phyloP scores from a whole-genome alignment of 2,329 filamentous ascomycete genomes.

The Chrysoporthe deuterocubensis region DNA sequence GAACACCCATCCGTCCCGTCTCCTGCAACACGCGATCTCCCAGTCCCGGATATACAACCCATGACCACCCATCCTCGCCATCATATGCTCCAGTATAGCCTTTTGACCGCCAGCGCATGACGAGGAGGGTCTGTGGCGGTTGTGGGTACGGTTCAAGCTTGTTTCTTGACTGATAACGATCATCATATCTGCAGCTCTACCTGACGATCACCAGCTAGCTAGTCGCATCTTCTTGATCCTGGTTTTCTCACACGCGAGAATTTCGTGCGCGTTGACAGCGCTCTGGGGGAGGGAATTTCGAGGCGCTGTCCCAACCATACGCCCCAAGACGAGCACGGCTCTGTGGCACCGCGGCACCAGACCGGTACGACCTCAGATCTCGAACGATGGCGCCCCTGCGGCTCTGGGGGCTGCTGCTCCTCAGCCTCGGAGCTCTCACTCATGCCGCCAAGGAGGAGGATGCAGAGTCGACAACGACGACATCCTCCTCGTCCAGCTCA shows the following conservation, averaged over 20 bases:
- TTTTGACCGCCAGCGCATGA: not conserved
- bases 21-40: not conserved
- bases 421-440: constrained; percentile 21
- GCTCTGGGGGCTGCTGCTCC: constrained; percentile 26
- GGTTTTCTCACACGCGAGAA: not conserved
- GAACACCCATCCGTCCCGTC: not conserved
- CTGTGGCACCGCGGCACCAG: constrained; percentile 1
- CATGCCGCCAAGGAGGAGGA: constrained; percentile 15
- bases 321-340: not conserved
- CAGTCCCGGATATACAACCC: not conserved
- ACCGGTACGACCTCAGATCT: not conserved
- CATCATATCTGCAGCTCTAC: not conserved
- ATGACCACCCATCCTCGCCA: not conserved
- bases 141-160: constrained; percentile 6
- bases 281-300: not conserved
- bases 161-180: constrained; percentile 9
- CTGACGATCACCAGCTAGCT: not conserved
- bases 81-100: not conserved
- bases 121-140: not conserved
- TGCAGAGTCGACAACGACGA: not conserved
- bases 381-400: constrained; percentile 23
- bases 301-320: not conserved
- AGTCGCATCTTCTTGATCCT: not conserved
- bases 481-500: constrained; percentile 3
- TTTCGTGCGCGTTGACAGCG: not conserved